Conservation (phyloP, 805 yeast species). For the Kockiozyma suomiensis region DNA sequence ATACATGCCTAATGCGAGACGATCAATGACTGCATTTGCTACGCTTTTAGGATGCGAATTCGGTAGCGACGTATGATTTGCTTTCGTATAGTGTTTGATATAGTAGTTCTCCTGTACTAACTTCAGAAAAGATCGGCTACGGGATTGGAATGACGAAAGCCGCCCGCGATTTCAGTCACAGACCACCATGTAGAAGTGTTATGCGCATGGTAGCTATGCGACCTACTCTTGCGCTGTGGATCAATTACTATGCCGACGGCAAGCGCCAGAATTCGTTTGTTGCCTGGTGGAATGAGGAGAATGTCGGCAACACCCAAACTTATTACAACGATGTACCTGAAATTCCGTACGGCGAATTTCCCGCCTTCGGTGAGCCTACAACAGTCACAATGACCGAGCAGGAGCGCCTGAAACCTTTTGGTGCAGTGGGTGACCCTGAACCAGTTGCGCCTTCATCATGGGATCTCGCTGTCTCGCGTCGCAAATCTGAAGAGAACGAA, state of each 20-base stretch:
- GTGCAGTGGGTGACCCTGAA: background rate
- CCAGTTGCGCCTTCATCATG: constrained; percentile 21
- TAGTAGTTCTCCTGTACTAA: no score
- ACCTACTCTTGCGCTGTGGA: constrained; percentile 26
- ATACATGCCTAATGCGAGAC: constrained; percentile 13
- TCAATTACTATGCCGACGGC: constrained; percentile 26
- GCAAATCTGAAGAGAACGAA: background rate
- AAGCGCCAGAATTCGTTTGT: constrained; percentile 8
- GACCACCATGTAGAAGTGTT: constrained; percentile 16
- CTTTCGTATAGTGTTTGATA: background rate
- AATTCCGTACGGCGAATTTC: constrained; percentile 5
- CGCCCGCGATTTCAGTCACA: constrained; percentile 8
- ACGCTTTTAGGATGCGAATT: constrained; percentile 19
- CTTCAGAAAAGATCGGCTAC: constrained; percentile 11
- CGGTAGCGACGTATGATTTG: constrained; percentile 18
- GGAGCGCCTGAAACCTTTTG: constrained; percentile 5
- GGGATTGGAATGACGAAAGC: constrained; percentile 5
- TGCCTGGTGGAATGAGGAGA: constrained; percentile 21
- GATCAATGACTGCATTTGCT: constrained; percentile 18
- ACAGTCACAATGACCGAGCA: background rate
- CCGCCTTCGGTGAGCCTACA: background rate
- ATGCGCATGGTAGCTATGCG: constrained; percentile 18
- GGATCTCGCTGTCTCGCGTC: constrained; percentile 12
- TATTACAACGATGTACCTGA: constrained; percentile 1
- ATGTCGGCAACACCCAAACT: background rate